Evolutionary conservation across 2,329 filamentous ascomycete species (phyloP), one percentile per base, ranked within the genome.

Genomic region (Fusarium pseudonygamai): DNA sequence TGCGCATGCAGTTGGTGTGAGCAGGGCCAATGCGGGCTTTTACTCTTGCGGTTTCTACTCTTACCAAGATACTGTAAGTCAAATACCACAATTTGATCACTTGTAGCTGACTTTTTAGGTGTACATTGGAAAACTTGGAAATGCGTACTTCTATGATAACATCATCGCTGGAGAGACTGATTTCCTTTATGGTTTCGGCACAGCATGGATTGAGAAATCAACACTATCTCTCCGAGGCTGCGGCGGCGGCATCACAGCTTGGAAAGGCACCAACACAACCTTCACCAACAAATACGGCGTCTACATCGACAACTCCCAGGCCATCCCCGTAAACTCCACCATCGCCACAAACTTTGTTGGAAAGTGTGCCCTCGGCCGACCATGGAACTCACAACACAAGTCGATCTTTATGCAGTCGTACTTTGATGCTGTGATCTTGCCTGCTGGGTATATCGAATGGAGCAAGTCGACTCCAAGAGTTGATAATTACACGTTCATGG

Each of bases 111-210:
- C 14, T 24, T 20, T 20, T 16, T 9, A 87, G 85, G 79, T 92
- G 8, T 93, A 92, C 74, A 79, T 92, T 22, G 91, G 91, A 60
- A 92, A 93, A 77, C 83, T 91, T 2, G 91, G 88, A 36, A 92
- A 91, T 71, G 87, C 87, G 1, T 92, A 92, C 80, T 90, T 93
- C 79, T 86, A 90, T 78, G 83, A 87, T 40, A 86, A 82, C 60
- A 85, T 89, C 40, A 85, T 93, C 10, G 91, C 89, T 1, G 91
- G 91, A 1, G 85, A 92, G 77, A 92, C 90, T 0, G 91, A 93
- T 74, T 93, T 93, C 81, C 82, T 93, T 26, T 93, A 92, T 76
- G 90, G 90, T 14, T 92, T 92, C 76, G 91, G 90, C 32, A 92
- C 90, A 0, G 84, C 88, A 7, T 93, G 87, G 85, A 84, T 92